A percentile compares a stretch with the other conserved stretches of the same genome.
These are phyloP conservation scores for Baudoinia panamericana DNA, from an alignment of 495 filamentous ascomycete genomes.

Conservation along the genomic window DNA sequence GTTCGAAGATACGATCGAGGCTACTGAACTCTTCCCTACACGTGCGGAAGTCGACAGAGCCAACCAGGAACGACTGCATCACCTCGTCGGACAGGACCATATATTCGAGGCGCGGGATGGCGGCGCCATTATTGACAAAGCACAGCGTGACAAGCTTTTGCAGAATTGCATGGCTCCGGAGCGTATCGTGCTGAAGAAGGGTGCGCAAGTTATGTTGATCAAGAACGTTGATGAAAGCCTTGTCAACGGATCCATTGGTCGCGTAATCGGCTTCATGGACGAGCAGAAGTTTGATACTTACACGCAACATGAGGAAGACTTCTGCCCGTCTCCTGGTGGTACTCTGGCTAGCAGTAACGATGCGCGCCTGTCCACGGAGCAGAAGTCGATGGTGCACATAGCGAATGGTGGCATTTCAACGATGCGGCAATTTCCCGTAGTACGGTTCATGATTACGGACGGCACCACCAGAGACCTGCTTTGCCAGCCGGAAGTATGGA, in stretches of 20 bases:
- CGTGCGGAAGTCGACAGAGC: conserved; percentile 79
- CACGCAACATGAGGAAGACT: conserved; percentile 40
- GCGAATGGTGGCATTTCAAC: conserved; percentile 28
- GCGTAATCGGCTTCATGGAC: conserved; percentile 74
- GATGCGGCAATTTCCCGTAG: conserved; percentile 52
- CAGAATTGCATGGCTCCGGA: conserved; percentile 85
- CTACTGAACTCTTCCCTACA: conserved; percentile 92
- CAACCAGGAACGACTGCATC: conserved; percentile 59
- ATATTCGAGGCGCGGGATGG: conserved; percentile 60
- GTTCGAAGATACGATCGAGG: conserved; percentile 65
- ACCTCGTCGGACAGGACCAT: conserved; percentile 52
- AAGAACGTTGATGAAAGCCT: conserved; percentile 93
- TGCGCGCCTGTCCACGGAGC: conserved; percentile 14
- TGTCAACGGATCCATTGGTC: conserved; percentile 87
- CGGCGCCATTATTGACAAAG: conserved; percentile 55
- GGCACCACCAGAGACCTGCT: conserved; percentile 66
- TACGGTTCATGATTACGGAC: conserved; percentile 67
- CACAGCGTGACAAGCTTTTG: conserved; percentile 62
- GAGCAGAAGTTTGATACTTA: conserved; percentile 61
- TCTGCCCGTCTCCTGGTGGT: conserved; percentile 20
- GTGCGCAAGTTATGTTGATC: conserved; percentile 97
- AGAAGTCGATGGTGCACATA: conserved; percentile 32
- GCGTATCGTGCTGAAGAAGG: conserved; percentile 67
- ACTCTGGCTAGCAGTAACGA: conserved; percentile 30
- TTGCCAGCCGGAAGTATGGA: conserved; percentile 80